Conservation (phyloP, 2,329 filamentous ascomycete genomes). For the Trichoderma brevicompactum region DNA sequence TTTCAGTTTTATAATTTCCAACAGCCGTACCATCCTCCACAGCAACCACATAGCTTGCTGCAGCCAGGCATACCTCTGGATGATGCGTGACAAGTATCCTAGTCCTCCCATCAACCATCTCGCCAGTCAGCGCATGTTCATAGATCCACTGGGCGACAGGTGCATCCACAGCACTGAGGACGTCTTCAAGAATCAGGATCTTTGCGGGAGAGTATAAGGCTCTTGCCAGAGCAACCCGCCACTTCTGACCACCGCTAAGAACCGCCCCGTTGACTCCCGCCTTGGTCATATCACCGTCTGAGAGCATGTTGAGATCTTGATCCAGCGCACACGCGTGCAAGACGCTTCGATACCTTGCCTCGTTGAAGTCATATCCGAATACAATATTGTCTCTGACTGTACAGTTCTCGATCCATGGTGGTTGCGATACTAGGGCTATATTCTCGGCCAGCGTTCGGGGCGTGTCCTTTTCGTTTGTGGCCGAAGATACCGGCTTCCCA, state of each 20-base stretch:
- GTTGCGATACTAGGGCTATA: slow-evolving; percentile 6
- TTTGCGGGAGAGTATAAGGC: neutral
- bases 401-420: slow-evolving; percentile 8
- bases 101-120: slow-evolving; percentile 10
- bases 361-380: slow-evolving; percentile 1
- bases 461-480: neutral
- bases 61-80: neutral
- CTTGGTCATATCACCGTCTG: slow-evolving; percentile 21
- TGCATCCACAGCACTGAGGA: neutral
- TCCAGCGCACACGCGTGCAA: neutral
- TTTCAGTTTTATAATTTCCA: neutral
- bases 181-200: neutral
- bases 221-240: slow-evolving; percentile 32
- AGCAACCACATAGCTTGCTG: slow-evolving; percentile 25
- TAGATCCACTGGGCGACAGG: slow-evolving; percentile 12
- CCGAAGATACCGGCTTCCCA: neutral
- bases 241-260: slow-evolving; percentile 34
- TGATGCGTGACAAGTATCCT: slow-evolving; percentile 27
- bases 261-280: slow-evolving; percentile 21
- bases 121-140: slow-evolving; percentile 12
- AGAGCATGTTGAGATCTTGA: neutral
- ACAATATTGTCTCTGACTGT: slow-evolving; percentile 18
- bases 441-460: neutral
- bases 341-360: slow-evolving; percentile 8
- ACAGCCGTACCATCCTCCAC: slow-evolving; percentile 1